Evolutionary conservation across 2,329 filamentous ascomycete species (phyloP).

Genomic region (Amesomyces nigricolor): DNA sequence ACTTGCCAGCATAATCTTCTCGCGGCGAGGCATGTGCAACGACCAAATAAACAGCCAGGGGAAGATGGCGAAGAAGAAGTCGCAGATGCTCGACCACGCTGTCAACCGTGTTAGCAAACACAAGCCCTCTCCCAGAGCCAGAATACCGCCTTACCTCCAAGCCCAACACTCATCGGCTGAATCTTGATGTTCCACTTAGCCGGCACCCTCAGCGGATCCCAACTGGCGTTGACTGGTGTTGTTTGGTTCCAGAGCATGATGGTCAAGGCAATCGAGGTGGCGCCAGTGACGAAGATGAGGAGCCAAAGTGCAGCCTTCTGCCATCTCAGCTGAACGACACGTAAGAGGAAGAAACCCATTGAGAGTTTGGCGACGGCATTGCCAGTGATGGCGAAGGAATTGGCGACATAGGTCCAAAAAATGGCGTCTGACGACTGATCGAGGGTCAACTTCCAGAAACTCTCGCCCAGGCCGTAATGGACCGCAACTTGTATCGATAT

Average conservation of each 20-base stretch:
- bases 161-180: conserved; percentile 33
- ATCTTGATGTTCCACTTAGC: conserved; percentile 34
- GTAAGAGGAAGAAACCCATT: conserved; percentile 36
- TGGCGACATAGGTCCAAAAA: conserved; percentile 37
- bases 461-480: conserved; percentile 32
- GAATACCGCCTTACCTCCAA: conserved; percentile 29
- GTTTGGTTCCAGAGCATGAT: conserved; percentile 38
- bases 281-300: conserved; percentile 29
- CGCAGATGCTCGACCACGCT: conserved; percentile 36
- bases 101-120: conserved; percentile 1
- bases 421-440: conserved; percentile 33
- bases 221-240: conserved; percentile 32
- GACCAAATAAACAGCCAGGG: conserved; percentile 43
- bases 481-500: conserved; percentile 34
- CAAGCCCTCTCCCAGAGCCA: no score
- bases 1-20: conserved; percentile 39
- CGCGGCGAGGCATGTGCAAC: conserved; percentile 39
- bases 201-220: conserved; percentile 34
- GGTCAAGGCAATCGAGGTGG: conserved; percentile 31
- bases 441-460: conserved; percentile 31
- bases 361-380: conserved; percentile 37
- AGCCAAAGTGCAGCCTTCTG: conserved; percentile 33
- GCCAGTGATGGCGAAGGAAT: conserved; percentile 34
- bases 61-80: conserved; percentile 38
- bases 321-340: conserved; percentile 33